Percentiles rank a stretch among this genome's conserved stretches.
Conservation (phyloP, 1,284 basidiomycete genomes). For the Rhodotorula sp. region DNA sequence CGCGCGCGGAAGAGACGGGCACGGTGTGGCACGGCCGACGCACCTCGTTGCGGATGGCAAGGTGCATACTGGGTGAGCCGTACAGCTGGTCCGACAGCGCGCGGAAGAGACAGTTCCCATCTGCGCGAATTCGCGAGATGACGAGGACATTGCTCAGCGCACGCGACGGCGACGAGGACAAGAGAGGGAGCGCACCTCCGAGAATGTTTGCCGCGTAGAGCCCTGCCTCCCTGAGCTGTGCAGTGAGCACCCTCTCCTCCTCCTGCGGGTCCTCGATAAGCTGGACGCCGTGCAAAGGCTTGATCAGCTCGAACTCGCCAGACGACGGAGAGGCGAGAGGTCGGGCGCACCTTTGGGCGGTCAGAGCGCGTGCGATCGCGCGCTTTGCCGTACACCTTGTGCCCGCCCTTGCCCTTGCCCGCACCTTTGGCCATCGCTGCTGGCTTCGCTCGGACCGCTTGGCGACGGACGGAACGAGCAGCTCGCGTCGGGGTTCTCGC, state of each 20-base stretch:
- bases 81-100: slow-evolving; percentile 63
- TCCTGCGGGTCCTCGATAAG: slow-evolving; percentile 59
- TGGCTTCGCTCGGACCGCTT: neutral
- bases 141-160: no score
- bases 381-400: neutral
- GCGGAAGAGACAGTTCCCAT: slow-evolving; percentile 82
- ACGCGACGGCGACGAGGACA: slow-evolving; percentile 6
- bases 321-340: neutral
- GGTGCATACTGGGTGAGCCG: slow-evolving; percentile 70
- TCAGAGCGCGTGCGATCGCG: slow-evolving; percentile 11
- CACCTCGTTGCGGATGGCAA: slow-evolving; percentile 64
- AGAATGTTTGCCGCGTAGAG: slow-evolving; percentile 65
- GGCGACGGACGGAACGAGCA: no score
- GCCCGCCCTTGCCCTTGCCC: slow-evolving; percentile 3
- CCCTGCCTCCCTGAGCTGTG: slow-evolving; percentile 69
- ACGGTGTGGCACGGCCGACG: no score
- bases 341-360: slow-evolving; percentile 7
- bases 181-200: slow-evolving; percentile 29
- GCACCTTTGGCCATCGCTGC: slow-evolving; percentile 11
- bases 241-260: slow-evolving; percentile 65
- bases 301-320: neutral
- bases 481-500: no score
- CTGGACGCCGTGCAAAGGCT: slow-evolving; percentile 8
- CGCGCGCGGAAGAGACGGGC: no score
- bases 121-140: slow-evolving; percentile 56